Base-by-base conservation (phyloP, 352 stramenopile species). In the Globisporangium orthogonon region DNA sequence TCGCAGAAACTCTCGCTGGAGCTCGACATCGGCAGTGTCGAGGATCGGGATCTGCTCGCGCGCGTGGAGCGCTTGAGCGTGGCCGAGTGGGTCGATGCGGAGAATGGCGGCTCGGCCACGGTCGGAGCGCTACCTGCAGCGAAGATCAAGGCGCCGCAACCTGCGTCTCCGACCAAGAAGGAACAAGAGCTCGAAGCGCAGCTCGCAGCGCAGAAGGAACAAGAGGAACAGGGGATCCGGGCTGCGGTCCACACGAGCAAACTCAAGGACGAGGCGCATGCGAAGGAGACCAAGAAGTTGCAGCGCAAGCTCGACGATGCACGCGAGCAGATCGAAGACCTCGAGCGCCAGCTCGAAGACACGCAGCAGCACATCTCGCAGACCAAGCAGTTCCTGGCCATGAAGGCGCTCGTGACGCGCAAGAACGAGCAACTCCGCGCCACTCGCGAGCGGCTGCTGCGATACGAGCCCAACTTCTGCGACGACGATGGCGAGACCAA, bases 391-490 rank as follows among this genome's bases (percentile, higher is more conserved):
- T 95, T 95, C 69, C 78, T 89, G 61, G 56, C 75, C 50, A 84
- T 95, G 78, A 92, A 92, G 67, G 70, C 71, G 33, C 87, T 91
- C 70, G 78, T 95, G 29, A 73, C 67, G 11, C 67, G 79, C 55
- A 95, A 95, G 68, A 95, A 92, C 65, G 73, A 89, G 50, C 72
- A 91, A 68, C 75, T 94, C 18, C 69, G 71, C 18, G 76, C 73
- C 23, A 61, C 91, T 52, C 80, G 86, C 29, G 67, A 70, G n/a
- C 75, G 81, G 13, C 64, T 95, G 37, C 68, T 81, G 60, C 75
- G 74, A 50, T 94, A 94, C 61, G 86, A 95, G 60, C 79, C 80
- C 0, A 77, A 90, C 61, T 71, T 64, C 43, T 67, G 54, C 44
- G 74, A 65, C 39, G 62, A 70, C 17, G 69, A 55, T 28, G 72